Base-by-base conservation (phyloP, 176 grass and related monocot genomes). In the Lolium perenne region DNA sequence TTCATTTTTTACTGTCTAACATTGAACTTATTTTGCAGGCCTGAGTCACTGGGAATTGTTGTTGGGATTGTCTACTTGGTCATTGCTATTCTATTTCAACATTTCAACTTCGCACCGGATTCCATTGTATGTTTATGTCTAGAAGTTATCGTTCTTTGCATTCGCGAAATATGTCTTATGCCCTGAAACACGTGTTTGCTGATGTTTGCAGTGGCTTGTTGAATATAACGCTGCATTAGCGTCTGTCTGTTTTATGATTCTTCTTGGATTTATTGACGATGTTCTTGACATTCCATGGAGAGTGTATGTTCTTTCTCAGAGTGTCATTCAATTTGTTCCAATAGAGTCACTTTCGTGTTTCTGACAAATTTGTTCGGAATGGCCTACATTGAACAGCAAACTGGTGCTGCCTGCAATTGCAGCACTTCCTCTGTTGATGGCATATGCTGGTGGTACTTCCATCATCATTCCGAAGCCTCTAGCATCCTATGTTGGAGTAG, bases 261-360 rank as follows among this genome's bases (percentile, higher is more conserved):
- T 99, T 74, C 97, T 99, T 87, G 97, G 97, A 84, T 99, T 99
- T 92, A 92, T 99, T 6, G 97, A 99, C 46, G 97, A 99, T 94
- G 97, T 99, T 87, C 94, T 99, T 78, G 97, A 99, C 86, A 32
- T 99, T 73, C 97, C 97, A 50, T 99, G 97, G 97, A 96, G 97
- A 96, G 92, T 96, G 97, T 99, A 99, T 73, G 97, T 91, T 91
- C 29, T 58, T 88, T 62, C 46, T 46, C 61, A 65, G 11, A 85
- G 60, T 81, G 46, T 17, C 47, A 80, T 87, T 76, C 55, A 63
- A 38, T 51, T 81, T 20, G 58, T 51, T 69, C 51, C 18, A 59
- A 54, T 17, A 51, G 26, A 79, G 25, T 35, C 47, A 78, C 48
- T 86, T 41, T 62, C 53, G 15, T 12, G 15, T 80, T 74, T 38